A percentile compares a stretch with the other conserved stretches of the same genome.
Conservation (phyloP, 495 filamentous ascomycete genomes). For the Hypoxylon fuscum region DNA sequence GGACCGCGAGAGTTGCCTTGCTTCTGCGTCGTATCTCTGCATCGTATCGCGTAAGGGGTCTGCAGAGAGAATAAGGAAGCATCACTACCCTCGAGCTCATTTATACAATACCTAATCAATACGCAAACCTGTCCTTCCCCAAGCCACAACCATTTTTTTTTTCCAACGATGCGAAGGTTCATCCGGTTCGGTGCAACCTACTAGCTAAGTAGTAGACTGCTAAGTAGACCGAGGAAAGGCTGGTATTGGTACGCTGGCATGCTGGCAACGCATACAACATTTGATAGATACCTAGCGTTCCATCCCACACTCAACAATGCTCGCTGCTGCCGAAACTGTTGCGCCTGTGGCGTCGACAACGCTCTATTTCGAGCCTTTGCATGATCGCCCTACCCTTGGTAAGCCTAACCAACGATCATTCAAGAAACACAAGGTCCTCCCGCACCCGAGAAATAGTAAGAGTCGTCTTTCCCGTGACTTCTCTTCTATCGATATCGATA, state of each 20-base stretch:
- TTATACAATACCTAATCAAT: constrained; percentile 17
- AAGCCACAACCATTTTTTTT: constrained; percentile 1
- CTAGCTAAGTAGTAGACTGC: no score
- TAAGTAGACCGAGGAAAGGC: constrained; percentile 24
- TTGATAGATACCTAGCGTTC: constrained; percentile 24
- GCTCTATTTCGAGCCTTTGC: constrained; percentile 43
- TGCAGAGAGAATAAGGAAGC: constrained; percentile 18
- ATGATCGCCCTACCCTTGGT: constrained; percentile 30
- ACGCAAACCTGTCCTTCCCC: constrained; percentile 18
- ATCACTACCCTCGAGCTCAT: constrained; percentile 13
- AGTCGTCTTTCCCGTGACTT: constrained; percentile 34
- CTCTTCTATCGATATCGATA: constrained; percentile 31
- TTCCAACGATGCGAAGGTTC: constrained; percentile 32
- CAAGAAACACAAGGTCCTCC: constrained; percentile 64
- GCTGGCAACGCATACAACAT: constrained; percentile 28
- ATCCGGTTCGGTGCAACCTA: constrained; percentile 28
- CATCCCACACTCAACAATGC: constrained; percentile 37
- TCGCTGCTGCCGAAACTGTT: constrained; percentile 35
- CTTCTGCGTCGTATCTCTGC: no score
- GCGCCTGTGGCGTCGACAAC: constrained; percentile 38
- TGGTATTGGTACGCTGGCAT: no score
- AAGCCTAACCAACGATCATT: constrained; percentile 52
- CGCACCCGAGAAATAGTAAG: constrained; percentile 53
- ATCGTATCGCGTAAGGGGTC: constrained; percentile 36
- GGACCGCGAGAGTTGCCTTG: constrained; percentile 32